Evolutionary conservation across 2,329 filamentous ascomycete genomes (phyloP).

Genomic region (Talaromyces amestolkiae): DNA sequence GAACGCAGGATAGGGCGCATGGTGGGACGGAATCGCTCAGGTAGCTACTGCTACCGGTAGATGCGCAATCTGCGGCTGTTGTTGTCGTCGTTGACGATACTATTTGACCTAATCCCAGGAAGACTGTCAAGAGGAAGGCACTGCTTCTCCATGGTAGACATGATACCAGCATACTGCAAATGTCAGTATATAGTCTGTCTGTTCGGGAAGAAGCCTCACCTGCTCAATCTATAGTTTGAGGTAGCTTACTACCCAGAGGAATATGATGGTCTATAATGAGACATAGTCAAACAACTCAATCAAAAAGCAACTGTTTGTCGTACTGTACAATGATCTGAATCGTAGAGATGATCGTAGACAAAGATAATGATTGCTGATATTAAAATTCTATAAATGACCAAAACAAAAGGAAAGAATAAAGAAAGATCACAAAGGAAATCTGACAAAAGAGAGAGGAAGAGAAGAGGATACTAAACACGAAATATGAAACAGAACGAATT

Average conservation of each 20-base stretch:
- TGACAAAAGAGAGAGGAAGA: not conserved
- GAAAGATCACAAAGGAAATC: not conserved
- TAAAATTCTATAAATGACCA: slow-evolving; percentile 2
- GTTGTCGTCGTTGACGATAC: slow-evolving; percentile 8
- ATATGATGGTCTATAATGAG: slow-evolving; percentile 12
- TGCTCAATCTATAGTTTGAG: slow-evolving; percentile 10
- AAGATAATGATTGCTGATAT: slow-evolving; percentile 9
- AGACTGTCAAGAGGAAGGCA: slow-evolving; percentile 24
- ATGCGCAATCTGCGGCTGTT: slow-evolving; percentile 22
- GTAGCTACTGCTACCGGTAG: not conserved
- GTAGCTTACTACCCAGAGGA: slow-evolving; percentile 19
- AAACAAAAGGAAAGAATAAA: not conserved
- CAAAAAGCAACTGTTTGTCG: not conserved
- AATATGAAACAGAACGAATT: slow-evolving; percentile 12
- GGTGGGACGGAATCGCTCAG: slow-evolving; percentile 44
- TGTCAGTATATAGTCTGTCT: not conserved
- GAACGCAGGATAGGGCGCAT: slow-evolving; percentile 62
- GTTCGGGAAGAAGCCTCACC: slow-evolving; percentile 17
- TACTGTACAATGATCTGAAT: not conserved
- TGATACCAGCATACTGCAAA: slow-evolving; percentile 35
- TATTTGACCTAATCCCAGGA: slow-evolving; percentile 25
- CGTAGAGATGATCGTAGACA: not conserved
- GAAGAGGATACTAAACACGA: slow-evolving; percentile 8
- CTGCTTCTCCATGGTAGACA: slow-evolving; percentile 28
- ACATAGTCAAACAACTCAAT: slow-evolving; percentile 18